Base-by-base conservation (phyloP, 2,329 filamentous ascomycete species). In the Sporothrix mexicana region DNA sequence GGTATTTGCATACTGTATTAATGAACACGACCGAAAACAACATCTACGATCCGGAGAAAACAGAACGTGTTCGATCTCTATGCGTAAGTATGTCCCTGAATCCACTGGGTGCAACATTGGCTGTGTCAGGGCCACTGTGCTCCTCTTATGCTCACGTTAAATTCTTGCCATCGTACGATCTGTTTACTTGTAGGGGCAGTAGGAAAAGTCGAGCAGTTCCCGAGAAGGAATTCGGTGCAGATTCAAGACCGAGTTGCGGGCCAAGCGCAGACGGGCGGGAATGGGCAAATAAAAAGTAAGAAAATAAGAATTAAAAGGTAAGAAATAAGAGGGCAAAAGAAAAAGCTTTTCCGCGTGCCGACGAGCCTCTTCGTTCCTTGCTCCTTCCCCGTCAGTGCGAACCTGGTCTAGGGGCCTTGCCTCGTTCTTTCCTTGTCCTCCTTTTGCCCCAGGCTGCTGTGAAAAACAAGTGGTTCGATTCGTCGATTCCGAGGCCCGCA, bases 391-490 rank as follows among this genome's bases (percentile, higher is more conserved):
- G 30, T 36, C 30, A 36, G 30, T 36, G 30, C 2, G 30, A 36
- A 36, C 30, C 30, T 36, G 30, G 30, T 7, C 30, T 5, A n/a
- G 2, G 30, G 30, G 30, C 30, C 5, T 25, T 66, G 41, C 9
- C 3, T 30, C 62, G 20, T 55, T 55, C 23, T 55, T 23, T 23
- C 15, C 12, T 5, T 51, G 8, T 51, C 2, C 17, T 5, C 5
- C 13, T 15, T 17, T 51, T 43, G 59, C 3, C 36, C 45, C 64
- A 51, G 7, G 45, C 64, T 61, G 69, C 61, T 71, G 20, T 41
- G 55, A 64, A 71, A 69, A 62, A 30, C 47, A 69, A 43, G 67
- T 72, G 53, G 70, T 72, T 73, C 74, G 73, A 75, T 75, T 75
- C 66, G 74, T n/a, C 72, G 25, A 55, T 72, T 6, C 57, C 51